Evolutionary conservation across 208 protist genomes (phyloP).

Genomic region (Jaenimonas drosophilae): DNA sequence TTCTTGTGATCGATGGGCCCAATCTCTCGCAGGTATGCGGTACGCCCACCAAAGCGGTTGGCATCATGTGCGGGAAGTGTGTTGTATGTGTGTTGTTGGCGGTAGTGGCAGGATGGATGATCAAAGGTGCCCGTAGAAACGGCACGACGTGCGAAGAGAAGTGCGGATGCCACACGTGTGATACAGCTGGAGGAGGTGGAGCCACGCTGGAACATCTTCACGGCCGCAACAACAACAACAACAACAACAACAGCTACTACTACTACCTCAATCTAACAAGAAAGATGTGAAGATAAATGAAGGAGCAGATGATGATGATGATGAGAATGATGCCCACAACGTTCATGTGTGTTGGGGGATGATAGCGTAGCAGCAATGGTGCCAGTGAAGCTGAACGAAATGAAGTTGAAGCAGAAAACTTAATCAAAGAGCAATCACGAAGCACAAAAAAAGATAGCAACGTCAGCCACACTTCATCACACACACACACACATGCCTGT

Average conservation of each 20-base stretch:
- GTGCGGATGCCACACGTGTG: no score
- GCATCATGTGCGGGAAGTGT: conserved; percentile 80
- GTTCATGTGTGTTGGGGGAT: no score
- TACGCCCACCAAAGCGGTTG: conserved; percentile 78
- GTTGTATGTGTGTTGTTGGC: conserved; percentile 74
- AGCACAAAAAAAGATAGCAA: not conserved
- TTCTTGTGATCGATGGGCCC: conserved; percentile 70
- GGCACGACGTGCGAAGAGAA: conserved; percentile 2
- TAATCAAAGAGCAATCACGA: conserved; percentile 7
- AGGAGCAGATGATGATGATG: no score
- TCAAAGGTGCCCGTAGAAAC: conserved; percentile 68
- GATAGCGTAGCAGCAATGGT: not conserved
- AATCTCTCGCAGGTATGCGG: conserved; percentile 76
- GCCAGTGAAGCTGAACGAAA: not conserved
- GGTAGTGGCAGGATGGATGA: conserved; percentile 51
- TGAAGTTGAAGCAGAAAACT: not conserved
- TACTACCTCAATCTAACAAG: no score
- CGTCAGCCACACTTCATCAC: not conserved
- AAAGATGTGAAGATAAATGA: no score
- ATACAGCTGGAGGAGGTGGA: no score
- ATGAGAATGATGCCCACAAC: no score
- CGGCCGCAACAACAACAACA: no score
- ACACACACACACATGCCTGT: no score
- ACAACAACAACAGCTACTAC: no score
- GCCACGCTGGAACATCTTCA: no score